These are phyloP conservation scores for Colletotrichum sublineola DNA, from an alignment of 2,329 filamentous ascomycete genomes.

Conservation along the genomic window DNA sequence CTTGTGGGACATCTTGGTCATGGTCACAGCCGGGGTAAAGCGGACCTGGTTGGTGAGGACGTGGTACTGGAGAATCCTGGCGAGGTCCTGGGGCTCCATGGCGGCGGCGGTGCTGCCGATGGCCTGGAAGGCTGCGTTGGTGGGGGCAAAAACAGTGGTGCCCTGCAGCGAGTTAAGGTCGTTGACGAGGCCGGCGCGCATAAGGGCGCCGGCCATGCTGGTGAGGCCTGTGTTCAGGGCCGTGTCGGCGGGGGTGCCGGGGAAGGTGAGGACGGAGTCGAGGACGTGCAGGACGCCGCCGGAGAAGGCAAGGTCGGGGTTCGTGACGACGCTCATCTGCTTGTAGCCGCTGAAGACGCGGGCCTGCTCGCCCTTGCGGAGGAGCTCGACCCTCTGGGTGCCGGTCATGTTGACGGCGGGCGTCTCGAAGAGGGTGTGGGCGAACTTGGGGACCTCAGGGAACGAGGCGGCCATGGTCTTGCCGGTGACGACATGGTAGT, in stretches of 20 bases:
- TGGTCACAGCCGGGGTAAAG: constrained; percentile 25
- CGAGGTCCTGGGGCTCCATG: constrained; percentile 62
- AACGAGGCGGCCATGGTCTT: constrained; percentile 55
- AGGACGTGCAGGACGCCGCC: constrained; percentile 66
- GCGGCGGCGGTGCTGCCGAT: constrained; percentile 66
- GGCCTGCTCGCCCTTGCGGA: constrained; percentile 58
- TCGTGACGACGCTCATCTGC: constrained; percentile 53
- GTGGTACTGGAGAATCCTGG: constrained; percentile 73
- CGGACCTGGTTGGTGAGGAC: constrained; percentile 66
- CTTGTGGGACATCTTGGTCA: constrained; percentile 43
- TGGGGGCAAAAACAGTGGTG: constrained; percentile 73
- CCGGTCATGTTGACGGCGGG: constrained; percentile 63
- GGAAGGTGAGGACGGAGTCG: constrained; percentile 65
- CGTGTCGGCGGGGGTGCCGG: constrained; percentile 56
- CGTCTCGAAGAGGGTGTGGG: constrained; percentile 49
- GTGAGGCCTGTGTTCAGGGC: constrained; percentile 65
- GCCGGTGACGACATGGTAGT: constrained; percentile 72
- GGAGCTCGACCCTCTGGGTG: constrained; percentile 60
- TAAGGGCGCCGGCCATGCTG: constrained; percentile 50
- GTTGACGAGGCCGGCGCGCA: constrained; percentile 57
- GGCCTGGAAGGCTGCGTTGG: constrained; percentile 68
- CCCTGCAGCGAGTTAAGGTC: constrained; percentile 50
- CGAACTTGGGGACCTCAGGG: constrained; percentile 48
- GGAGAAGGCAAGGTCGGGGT: constrained; percentile 60
- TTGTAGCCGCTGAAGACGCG: constrained; percentile 53